These are phyloP conservation scores for Fraxinus anomala DNA, from an alignment of 257 asterid genomes.

Conservation along the genomic window DNA sequence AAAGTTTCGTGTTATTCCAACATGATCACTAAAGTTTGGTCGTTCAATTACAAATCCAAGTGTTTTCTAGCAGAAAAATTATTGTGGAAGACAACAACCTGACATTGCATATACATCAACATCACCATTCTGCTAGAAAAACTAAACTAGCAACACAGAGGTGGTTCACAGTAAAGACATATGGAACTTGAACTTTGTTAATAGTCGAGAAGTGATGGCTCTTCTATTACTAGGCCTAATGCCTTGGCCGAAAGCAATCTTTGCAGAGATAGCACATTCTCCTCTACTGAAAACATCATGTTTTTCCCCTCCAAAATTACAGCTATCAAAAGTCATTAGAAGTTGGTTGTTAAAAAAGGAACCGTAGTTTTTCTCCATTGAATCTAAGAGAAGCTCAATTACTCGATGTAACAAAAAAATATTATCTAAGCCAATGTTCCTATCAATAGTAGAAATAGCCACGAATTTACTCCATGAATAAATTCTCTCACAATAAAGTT, in stretches of 20 bases:
- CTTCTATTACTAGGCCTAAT: background rate
- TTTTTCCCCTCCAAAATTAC: background rate
- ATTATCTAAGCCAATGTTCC: background rate
- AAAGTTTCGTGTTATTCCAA: background rate
- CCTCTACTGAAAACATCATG: background rate
- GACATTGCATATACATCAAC: background rate
- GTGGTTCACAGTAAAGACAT: background rate
- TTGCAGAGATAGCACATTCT: background rate
- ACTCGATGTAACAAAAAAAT: background rate
- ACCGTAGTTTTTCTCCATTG: background rate
- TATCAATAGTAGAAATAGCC: too few relatives aligned
- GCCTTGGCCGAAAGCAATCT: background rate
- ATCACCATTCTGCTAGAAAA: background rate
- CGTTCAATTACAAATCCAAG: background rate
- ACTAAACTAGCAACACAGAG: background rate
- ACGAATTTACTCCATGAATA: background rate
- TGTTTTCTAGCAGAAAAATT: background rate
- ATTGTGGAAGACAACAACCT: background rate
- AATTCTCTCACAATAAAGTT: background rate
- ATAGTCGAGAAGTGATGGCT: background rate
- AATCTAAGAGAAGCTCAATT: background rate
- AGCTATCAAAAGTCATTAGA: background rate
- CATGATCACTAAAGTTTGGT: background rate
- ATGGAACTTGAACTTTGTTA: background rate
- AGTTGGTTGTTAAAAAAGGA: background rate